Conservation (phyloP, 169 alveolate species). For the Cryptosporidium viatorum region DNA sequence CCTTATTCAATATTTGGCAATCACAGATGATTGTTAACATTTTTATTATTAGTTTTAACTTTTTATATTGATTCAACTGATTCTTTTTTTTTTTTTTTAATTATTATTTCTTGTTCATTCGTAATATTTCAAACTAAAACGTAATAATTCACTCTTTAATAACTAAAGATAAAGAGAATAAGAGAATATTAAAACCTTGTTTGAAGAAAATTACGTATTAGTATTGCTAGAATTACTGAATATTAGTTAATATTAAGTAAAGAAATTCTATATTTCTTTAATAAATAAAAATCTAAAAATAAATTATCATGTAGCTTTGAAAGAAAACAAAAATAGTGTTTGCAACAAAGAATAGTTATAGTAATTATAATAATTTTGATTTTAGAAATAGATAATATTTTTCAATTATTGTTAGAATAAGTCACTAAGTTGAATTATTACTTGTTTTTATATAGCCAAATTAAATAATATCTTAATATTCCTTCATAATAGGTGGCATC, state of each 20-base stretch:
- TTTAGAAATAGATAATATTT: background rate
- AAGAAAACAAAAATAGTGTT: background rate
- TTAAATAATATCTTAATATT: constrained; percentile 15
- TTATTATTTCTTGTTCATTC: no score
- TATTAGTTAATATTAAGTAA: no score
- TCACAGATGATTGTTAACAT: background rate
- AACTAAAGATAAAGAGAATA: no score
- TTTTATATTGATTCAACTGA: background rate
- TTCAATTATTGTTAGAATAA: background rate
- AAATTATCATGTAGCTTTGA: background rate
- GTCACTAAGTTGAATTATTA: background rate
- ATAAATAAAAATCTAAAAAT: background rate
- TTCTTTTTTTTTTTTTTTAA: no score
- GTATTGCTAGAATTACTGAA: background rate
- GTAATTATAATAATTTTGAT: background rate
- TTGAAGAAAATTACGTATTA: background rate
- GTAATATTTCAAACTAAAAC: no score
- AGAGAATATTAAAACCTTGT: no score
- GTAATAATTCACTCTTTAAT: no score
- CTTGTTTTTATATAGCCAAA: background rate
- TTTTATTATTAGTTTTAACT: background rate
- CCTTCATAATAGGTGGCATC: constrained; percentile 74
- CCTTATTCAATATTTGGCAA: background rate
- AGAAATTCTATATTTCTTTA: background rate
- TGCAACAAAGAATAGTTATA: background rate